phyloP scores from a whole-genome alignment of 1,284 basidiomycete genomes.

The Sutorius eximius region DNA sequence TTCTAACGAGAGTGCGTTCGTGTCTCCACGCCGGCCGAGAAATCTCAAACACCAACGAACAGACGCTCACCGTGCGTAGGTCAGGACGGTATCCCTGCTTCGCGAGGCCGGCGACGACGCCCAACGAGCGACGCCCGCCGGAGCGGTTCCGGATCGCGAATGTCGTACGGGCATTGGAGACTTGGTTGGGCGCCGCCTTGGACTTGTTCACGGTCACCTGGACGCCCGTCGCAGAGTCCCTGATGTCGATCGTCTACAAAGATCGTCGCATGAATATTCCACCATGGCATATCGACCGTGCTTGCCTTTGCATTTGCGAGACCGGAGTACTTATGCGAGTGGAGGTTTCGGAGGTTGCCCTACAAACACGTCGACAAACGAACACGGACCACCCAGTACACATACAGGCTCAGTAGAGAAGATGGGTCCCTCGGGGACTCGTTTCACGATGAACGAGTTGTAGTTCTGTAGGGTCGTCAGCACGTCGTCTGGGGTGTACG shows the following conservation, averaged over 20 bases:
- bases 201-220: slow-evolving; percentile 71
- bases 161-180: slow-evolving; percentile 49
- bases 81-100: slow-evolving; percentile 83
- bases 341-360: slow-evolving; percentile 85
- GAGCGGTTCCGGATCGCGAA: slow-evolving; percentile 68
- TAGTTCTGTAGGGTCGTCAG: slow-evolving; percentile 52
- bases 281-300: background rate
- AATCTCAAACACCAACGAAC: background rate
- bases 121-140: slow-evolving; percentile 72
- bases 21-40: too few relatives aligned
- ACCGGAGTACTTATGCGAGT: slow-evolving; percentile 89
- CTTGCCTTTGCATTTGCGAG: slow-evolving; percentile 79
- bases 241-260: slow-evolving; percentile 65
- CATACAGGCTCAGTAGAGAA: slow-evolving; percentile 85
- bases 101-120: slow-evolving; percentile 66
- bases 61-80: slow-evolving; percentile 69
- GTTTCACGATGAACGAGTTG: slow-evolving; percentile 85
- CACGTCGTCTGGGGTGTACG: accelerated
- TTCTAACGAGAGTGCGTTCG: slow-evolving; percentile 70
- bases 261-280: background rate
- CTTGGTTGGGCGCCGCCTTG: slow-evolving; percentile 57
- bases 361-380: slow-evolving; percentile 31
- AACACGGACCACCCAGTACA: slow-evolving; percentile 16
- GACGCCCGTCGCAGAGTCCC: slow-evolving; percentile 60
- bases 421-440: slow-evolving; percentile 64